Base-by-base conservation (phyloP, 257 asterid genomes). In the Prunella vulgaris region DNA sequence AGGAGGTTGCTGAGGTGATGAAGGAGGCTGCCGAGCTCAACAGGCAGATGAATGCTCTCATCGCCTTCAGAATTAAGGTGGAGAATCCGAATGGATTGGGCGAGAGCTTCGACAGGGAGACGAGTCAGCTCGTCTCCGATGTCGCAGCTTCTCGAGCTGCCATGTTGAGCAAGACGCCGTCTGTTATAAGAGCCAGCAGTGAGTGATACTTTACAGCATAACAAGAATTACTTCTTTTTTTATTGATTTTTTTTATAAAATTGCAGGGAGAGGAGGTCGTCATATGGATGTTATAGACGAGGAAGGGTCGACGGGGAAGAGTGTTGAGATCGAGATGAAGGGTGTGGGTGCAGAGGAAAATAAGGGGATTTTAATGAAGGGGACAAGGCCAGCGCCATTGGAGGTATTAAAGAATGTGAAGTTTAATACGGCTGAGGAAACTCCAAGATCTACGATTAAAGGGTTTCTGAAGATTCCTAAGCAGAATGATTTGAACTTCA, bases 41-140 rank as follows among this genome's bases (percentile, higher is more conserved):
- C 58, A 78, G 77, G 51, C 92, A 86, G 5, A 86, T 86, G 92
- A 80, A 82, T 21, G 85, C 92, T 7, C 35, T 84, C 2, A 64
- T 86, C 17, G 87, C 87, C 13, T 83, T 86, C 6, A 52, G 82
- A 2, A 71, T 80, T 4, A 86, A 80, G 54, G 86, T 84, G 9
- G 85, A 82, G 63, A 21, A 78, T 32, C 84, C 86, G 0, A 51
- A 64, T 0, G 84, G 83, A 0, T 73, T 78, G 82, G 52, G 7
- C 0, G 70, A 72, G 18, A 60, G 84, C 22, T 25, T 76, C 49
- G 82, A 75, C 60, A 83, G 14, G 28, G 27, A 79, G 35, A 76
- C 77, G 0, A 44, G 6, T 7, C 66, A 58, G 71, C 82, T 80
- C 30, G 81, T 76, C 13, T 72, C 83, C 0, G 80, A 84, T n/a